Evolutionary conservation across 306 rosid species (phyloP).

Genomic region (Acacia melanoxylon): DNA sequence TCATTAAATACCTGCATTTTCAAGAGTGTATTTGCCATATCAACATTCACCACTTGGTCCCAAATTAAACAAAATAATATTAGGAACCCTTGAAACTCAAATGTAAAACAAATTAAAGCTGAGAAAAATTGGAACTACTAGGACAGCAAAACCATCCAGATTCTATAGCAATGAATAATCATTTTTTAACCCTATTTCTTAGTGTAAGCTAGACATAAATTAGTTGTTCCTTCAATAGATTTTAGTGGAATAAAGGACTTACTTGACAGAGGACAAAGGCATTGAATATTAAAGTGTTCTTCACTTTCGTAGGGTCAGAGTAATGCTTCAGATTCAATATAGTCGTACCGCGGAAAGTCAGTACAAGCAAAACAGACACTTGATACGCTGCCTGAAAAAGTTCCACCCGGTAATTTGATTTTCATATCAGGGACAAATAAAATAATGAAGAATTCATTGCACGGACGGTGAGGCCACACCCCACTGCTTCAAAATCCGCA

Average conservation of each 20-base stretch:
- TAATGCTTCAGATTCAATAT: conserved; percentile 55
- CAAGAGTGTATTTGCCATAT: conserved; percentile 7
- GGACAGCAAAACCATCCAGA: conserved; percentile 2
- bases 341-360: conserved; percentile 73
- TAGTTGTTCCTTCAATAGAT: not conserved
- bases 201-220: not conserved
- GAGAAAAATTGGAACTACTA: not conserved
- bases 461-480: not conserved
- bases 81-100: conserved; percentile 4
- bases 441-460: not conserved
- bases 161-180: not conserved
- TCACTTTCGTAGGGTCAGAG: conserved; percentile 45
- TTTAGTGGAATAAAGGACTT: conserved; percentile 36
- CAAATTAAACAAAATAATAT: not conserved
- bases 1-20: conserved; percentile 84
- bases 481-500: not conserved
- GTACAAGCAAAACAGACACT: conserved; percentile 75
- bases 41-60: conserved; percentile 1
- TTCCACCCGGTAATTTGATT: conserved; percentile 16
- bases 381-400: conserved; percentile 81
- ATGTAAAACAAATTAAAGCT: not conserved
- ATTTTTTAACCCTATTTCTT: not conserved
- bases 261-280: conserved; percentile 95
- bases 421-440: conserved; percentile 11
- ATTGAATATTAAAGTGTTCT: conserved; percentile 92